Evolutionary conservation across 805 yeast species (phyloP).

Genomic region (Metschnikowia hibisci): DNA sequence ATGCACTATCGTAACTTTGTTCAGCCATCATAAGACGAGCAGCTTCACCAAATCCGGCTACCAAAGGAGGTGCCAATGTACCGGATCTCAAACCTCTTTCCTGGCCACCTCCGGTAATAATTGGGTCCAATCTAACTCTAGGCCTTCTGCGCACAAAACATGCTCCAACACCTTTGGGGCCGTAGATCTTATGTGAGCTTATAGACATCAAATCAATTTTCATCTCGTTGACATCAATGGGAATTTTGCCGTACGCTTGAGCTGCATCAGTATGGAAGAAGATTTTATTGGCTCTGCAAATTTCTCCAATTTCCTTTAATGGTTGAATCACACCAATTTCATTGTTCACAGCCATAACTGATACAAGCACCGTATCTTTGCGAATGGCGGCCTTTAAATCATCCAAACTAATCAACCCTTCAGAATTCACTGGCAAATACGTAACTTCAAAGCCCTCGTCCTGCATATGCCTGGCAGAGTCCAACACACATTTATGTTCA

Average conservation of each 20-base stretch:
- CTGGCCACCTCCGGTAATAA: constrained; percentile 97
- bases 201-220: constrained; percentile 91
- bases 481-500: constrained; percentile 98
- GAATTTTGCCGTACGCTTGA: constrained; percentile 93
- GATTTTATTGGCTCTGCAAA: constrained; percentile 83
- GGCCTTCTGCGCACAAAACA: constrained; percentile 95
- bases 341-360: constrained; percentile 95
- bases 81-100: constrained; percentile 98
- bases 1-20: constrained; percentile 64
- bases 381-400: constrained; percentile 79
- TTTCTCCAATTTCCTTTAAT: constrained; percentile 82
- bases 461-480: constrained; percentile 89
- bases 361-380: constrained; percentile 85
- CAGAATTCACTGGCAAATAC: constrained; percentile 74
- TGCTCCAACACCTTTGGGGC: constrained; percentile 98
- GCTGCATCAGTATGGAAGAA: constrained; percentile 98
- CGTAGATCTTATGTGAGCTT: constrained; percentile 94
- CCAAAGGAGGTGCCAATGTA: constrained; percentile 93
- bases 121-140: constrained; percentile 92
- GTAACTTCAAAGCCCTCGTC: constrained; percentile 98
- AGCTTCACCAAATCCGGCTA: constrained; percentile 97
- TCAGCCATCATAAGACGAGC: constrained; percentile 78
- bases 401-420: constrained; percentile 77
- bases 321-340: constrained; percentile 99
- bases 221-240: constrained; percentile 86